phyloP scores from a whole-genome alignment of 352 stramenopile genomes.

The Phytophthora colocasiae region DNA sequence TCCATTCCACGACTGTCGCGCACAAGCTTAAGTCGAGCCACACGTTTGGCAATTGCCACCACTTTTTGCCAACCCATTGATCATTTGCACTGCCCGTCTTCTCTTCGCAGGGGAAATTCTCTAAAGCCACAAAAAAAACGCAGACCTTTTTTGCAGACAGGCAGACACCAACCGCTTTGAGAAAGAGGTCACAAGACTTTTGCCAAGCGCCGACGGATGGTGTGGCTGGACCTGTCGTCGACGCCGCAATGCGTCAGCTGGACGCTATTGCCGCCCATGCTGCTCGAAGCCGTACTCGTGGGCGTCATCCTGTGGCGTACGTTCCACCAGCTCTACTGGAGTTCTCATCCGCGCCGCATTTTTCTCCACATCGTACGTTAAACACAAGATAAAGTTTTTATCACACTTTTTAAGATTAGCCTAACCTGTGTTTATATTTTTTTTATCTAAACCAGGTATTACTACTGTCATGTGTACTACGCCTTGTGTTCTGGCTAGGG shows the following conservation, averaged over 20 bases:
- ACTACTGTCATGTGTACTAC: constrained; percentile 47
- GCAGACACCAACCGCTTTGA: constrained; percentile 5
- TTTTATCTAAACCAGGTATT: constrained; percentile 41
- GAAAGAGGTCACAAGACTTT: too few relatives aligned
- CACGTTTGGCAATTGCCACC: too few relatives aligned
- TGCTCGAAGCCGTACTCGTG: constrained; percentile 52
- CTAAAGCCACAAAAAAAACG: constrained; percentile 24
- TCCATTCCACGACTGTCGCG: constrained; percentile 29
- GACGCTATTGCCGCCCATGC: constrained; percentile 53
- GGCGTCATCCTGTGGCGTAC: constrained; percentile 61
- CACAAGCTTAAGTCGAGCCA: neutral
- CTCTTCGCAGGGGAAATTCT: constrained; percentile 15
- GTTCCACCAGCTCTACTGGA: constrained; percentile 69
- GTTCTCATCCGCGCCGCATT: constrained; percentile 61
- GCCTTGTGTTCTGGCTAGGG: constrained; percentile 53
- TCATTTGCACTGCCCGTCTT: constrained; percentile 7
- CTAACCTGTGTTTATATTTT: neutral
- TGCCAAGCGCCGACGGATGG: constrained; percentile 34
- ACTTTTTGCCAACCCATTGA: neutral
- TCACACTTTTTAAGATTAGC: constrained; percentile 22
- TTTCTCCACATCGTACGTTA: constrained; percentile 62
- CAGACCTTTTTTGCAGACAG: constrained; percentile 18
- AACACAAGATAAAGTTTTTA: constrained; percentile 1
- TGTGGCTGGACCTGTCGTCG: constrained; percentile 42
- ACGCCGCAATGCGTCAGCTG: constrained; percentile 49